Evolutionary conservation across 176 grass and related monocot species (phyloP), one percentile per base, ranked within the genome.

Genomic region (Oryza australiensis): DNA sequence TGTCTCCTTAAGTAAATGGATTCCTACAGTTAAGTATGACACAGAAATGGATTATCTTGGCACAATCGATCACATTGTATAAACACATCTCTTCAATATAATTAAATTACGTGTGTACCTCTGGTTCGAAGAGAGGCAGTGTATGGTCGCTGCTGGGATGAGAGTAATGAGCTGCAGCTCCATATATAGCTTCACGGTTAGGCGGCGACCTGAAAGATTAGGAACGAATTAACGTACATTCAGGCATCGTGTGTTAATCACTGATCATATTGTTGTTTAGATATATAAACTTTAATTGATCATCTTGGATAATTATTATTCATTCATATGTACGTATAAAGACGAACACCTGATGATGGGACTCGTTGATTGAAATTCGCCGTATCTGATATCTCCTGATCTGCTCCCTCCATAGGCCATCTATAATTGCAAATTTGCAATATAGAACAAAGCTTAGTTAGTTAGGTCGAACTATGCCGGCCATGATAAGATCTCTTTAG

Each of bases 311-410:
- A 32, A 11, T 75, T 38, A 60, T 70, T 23, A 40, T 40, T 11
- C 38, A 78, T 7, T 40, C 18, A 78, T 70, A 34, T 8, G 8
- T 41, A 35, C 13, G 18, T 64, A 22, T 20, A 30, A 42, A 6
- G 38, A 62, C 43, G 40, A 35, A 10, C 59, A 83, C 88, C 79
- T 90, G 67, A 26, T 68, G 62, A 34, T 68, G 23, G 84, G 75
- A 87, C 6, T n/a, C 51, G 59, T 53, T 42, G 80, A 72, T 46
- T 71, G 88, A 12, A 68, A 64, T 42, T 79, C 80, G 5, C 84
- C 84, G 67, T 86, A 83, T 90, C 84, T 79, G 26, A 75, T 86
- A 80, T 83, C 88, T 83, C 62, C 79, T 74, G 62, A 60, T 75
- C 84, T 60, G 55, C 55, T 79, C 63, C 77, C 75, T 90, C 51